Evolutionary conservation across 78 protist species (phyloP), one percentile per base, ranked within the genome.

Genomic region (Dictyostelium capitatum): DNA sequence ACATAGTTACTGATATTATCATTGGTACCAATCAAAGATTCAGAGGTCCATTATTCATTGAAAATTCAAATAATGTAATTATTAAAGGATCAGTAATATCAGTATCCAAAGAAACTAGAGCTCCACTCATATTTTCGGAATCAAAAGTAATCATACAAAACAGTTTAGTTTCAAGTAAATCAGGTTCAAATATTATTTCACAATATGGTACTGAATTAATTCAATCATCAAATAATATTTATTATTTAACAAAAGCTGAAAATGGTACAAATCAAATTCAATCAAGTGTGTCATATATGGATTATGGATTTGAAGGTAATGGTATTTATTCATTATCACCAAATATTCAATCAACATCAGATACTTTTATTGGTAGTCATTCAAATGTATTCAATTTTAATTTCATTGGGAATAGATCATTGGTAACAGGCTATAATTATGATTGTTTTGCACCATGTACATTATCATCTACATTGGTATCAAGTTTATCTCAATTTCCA

Each of bases 11-110:
- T 5, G n/a, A 30, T 65, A 30, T 65, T 30, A 65, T 28, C n/a
- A 65, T 43, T 5, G 79, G 79, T 28, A 28, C 46, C 47, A 65
- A 65, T 65, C 74, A 65, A 30, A 28, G 74, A 65, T 65, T 23
- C 14, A 65, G 74, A 65, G 28, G 47, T 65, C 1, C 43, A 30
- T 9, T 65, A 11, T 28, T 11, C 5, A 19, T 30, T 0, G 47
- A 65, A 6, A 28, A 28, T 65, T 23, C 43, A 11, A 30, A 14
- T 65, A 30, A 65, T 28, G 74, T 30, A 0, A 30, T 17, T 10
- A 14, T 65, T 10, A 30, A 32, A 8, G 28, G 28, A 14, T 23
- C 6, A 28, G 41, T 30, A 3, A 30, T 65, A 0, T 12, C 4
- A 0, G 37, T 5, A 32, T 1, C n/a, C 3, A 14, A 23, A 0